These are phyloP conservation scores for Allium cepa DNA, from an alignment of 106 monocot species.

Conservation along the genomic window DNA sequence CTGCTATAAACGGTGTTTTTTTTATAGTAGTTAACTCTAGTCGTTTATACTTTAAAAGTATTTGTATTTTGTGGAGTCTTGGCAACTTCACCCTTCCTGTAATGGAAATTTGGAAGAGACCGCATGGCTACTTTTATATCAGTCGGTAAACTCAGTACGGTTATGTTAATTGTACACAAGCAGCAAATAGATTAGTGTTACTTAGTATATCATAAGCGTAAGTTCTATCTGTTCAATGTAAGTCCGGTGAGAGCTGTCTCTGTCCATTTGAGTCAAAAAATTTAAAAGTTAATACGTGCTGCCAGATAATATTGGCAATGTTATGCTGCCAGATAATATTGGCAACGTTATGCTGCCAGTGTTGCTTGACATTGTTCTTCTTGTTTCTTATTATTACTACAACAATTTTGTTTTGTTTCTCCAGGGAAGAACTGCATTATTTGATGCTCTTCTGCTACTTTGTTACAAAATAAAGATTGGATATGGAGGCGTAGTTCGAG, in stretches of 20 bases:
- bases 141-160: too few species aligned
- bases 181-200: too few species aligned
- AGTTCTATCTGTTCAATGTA: background rate
- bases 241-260: background rate
- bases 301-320: too few species aligned
- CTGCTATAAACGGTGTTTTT: too few species aligned
- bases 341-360: background rate
- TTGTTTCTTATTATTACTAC: background rate
- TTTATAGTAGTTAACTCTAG: too few species aligned
- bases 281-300: background rate
- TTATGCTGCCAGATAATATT: background rate
- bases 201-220: too few species aligned
- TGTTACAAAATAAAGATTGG: conserved; percentile 67
- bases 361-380: background rate
- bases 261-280: background rate
- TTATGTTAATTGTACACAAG: too few species aligned
- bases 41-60: too few species aligned
- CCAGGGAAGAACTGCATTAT: conserved; percentile 95
- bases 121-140: too few species aligned
- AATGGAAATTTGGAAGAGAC: too few species aligned
- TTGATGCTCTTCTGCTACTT: conserved; percentile 78
- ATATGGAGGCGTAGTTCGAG: conserved; percentile 74
- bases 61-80: too few species aligned
- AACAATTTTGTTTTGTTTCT: background rate
- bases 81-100: too few species aligned